phyloP scores from a whole-genome alignment of 2,329 filamentous ascomycete genomes.

The Colletotrichum sp. region DNA sequence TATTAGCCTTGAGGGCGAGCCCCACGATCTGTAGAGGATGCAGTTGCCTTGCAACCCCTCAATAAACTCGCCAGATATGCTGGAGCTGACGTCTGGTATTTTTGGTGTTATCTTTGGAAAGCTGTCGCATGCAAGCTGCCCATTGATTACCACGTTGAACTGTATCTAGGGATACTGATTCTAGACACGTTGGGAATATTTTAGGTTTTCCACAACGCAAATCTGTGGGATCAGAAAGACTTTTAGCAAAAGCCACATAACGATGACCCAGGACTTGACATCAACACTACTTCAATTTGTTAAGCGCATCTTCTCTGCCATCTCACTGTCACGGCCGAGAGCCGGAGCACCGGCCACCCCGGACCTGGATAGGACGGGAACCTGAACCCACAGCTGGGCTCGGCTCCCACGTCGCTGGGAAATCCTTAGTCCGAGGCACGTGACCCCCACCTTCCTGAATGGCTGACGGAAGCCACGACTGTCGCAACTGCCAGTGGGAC shows the following conservation, averaged over 20 bases:
- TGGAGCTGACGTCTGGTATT: not conserved
- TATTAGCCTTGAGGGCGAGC: not conserved
- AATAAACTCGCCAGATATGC: not conserved
- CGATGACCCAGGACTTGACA: not conserved
- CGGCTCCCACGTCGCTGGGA: not conserved
- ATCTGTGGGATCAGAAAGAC: not conserved
- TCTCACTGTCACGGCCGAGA: not conserved
- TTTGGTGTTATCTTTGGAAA: not conserved
- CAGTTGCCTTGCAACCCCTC: not conserved
- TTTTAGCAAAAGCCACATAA: not conserved
- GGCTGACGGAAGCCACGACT: not conserved
- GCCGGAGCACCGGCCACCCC: not conserved
- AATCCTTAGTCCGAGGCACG: constrained; percentile 16
- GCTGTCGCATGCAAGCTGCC: not conserved
- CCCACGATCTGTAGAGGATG: not conserved
- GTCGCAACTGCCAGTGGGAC: not conserved
- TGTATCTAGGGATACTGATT: not conserved
- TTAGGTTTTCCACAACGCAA: not conserved
- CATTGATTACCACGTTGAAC: not conserved
- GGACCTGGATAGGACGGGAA: not conserved
- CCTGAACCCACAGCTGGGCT: not conserved
- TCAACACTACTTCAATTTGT: not conserved
- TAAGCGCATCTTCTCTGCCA: not conserved
- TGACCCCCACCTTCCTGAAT: not conserved
- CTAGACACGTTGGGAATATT: not conserved